Base-by-base conservation (phyloP, 2,329 filamentous ascomycete genomes). In the Podosphaera fusca region DNA sequence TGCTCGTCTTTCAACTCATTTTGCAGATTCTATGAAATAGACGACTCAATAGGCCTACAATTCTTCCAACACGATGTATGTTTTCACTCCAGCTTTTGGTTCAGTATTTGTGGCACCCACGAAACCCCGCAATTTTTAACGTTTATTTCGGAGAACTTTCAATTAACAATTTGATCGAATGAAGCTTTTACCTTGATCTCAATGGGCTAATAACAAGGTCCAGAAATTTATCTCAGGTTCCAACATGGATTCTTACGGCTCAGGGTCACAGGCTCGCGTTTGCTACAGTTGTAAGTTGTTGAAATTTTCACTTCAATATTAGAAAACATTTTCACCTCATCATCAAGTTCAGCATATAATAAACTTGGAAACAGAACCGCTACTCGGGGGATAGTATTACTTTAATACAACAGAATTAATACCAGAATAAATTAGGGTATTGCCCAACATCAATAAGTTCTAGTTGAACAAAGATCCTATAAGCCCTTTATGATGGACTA, bases 261-360 rank as follows among this genome's bases (percentile, higher is more conserved):
- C 58, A 58, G 61, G 59, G 55, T 59, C 59, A 30, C 63, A 63
- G 61, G 67, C 64, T 58, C 71, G 72, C 62, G 70, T 69, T 61
- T 75, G 73, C 70, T 75, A 74, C 69, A 75, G 72, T 65, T 75
- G 73, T 75, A 67, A 70, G 73, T 75, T 63, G 61, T 53, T 38
- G n/a, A 38, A 54, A 38, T 29, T 51, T 51, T 3, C 9, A n/a
- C 21, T 29, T 49, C 21, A 8, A 3, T 21, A 49, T 8, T n/a
- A n/a, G 31, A 49, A n/a, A n/a, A 4, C 21, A 29, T 49, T 49
- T 8, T 8, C 31, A 49, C 46, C n/a, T 49, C n/a, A 21, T 49
- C 10, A 49, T n/a, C 31, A 29, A 29, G 2, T 14, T 9, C 3
- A 49, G 46, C 46, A 14, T 29, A 29, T 49, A 14, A 14, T 9